Conservation (phyloP, 495 filamentous ascomycete species). For the Delitschia confertaspora region DNA sequence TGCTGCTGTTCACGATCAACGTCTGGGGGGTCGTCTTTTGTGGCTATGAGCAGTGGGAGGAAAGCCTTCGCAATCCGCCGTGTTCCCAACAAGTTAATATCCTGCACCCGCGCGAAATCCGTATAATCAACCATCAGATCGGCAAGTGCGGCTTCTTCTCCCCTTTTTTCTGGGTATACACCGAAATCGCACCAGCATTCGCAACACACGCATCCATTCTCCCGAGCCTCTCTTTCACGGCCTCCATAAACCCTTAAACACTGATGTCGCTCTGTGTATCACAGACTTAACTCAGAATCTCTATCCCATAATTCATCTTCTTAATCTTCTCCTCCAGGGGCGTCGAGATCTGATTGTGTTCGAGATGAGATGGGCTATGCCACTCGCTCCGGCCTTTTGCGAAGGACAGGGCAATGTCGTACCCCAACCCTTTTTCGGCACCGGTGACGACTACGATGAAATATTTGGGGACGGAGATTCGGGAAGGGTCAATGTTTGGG, state of each 20-base stretch:
- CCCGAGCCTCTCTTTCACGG: conserved; percentile 14
- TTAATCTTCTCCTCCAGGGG: not conserved
- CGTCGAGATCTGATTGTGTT: conserved; percentile 14
- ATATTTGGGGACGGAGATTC: conserved; percentile 5
- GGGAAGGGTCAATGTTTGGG: conserved; percentile 11
- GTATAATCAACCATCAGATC: conserved; percentile 20
- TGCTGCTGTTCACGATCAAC: conserved; percentile 19
- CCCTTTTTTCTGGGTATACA: conserved; percentile 10
- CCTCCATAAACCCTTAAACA: conserved; percentile 11
- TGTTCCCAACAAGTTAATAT: conserved; percentile 26
- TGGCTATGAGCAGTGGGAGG: conserved; percentile 17
- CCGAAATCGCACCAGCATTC: conserved; percentile 23
- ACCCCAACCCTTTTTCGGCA: conserved; percentile 22
- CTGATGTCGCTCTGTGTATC: conserved; percentile 17
- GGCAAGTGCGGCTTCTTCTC: conserved; percentile 19
- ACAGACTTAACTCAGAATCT: conserved; percentile 14
- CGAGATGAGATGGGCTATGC: conserved; percentile 16
- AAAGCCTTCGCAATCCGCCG: conserved; percentile 20
- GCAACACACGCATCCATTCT: conserved; percentile 15
- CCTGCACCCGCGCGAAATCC: conserved; percentile 26
- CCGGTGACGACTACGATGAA: conserved; percentile 22
- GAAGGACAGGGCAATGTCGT: conserved; percentile 18
- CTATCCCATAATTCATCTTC: conserved; percentile 8
- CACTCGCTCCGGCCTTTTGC: conserved; percentile 15
- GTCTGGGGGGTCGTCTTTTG: conserved; percentile 22